A percentile compares a stretch with the other conserved stretches of the same genome.
These are phyloP conservation scores for Henningerozyma blattae DNA, from an alignment of 805 yeast genomes.

Conservation along the genomic window DNA sequence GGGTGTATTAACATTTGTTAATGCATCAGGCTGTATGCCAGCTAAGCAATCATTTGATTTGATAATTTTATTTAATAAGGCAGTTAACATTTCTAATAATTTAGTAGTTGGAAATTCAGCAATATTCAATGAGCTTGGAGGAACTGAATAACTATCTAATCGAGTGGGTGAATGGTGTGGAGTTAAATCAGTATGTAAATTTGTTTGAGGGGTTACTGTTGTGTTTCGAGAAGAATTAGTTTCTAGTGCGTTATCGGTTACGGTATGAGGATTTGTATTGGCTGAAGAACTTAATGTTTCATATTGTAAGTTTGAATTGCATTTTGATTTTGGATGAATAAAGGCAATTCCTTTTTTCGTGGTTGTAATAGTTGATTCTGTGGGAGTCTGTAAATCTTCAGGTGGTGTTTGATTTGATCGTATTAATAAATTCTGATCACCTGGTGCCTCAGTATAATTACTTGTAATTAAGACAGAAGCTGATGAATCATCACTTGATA, in stretches of 20 bases:
- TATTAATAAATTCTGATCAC: background rate
- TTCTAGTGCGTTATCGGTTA: background rate
- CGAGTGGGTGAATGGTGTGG: too few relatives aligned
- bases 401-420: too few relatives aligned
- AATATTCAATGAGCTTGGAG: constrained; percentile 34
- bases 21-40: constrained; percentile 2
- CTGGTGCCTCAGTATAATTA: background rate
- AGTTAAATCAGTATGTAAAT: background rate
- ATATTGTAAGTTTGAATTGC: too few relatives aligned
- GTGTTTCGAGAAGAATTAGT: background rate
- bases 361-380: too few relatives aligned
- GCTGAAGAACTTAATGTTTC: too few relatives aligned
- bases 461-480: background rate
- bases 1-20: background rate
- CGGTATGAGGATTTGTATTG: background rate
- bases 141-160: too few relatives aligned
- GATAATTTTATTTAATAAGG: constrained; percentile 73
- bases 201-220: background rate
- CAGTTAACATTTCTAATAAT: constrained; percentile 72
- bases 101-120: constrained; percentile 76
- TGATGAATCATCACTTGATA: background rate
- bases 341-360: too few relatives aligned
- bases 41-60: constrained; percentile 78
- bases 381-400: too few relatives aligned
- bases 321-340: too few relatives aligned